Percentiles rank a stretch among this genome's conserved stretches.
phyloP scores from a whole-genome alignment of 2,329 filamentous ascomycete species.

The Epichloe bromicola region DNA sequence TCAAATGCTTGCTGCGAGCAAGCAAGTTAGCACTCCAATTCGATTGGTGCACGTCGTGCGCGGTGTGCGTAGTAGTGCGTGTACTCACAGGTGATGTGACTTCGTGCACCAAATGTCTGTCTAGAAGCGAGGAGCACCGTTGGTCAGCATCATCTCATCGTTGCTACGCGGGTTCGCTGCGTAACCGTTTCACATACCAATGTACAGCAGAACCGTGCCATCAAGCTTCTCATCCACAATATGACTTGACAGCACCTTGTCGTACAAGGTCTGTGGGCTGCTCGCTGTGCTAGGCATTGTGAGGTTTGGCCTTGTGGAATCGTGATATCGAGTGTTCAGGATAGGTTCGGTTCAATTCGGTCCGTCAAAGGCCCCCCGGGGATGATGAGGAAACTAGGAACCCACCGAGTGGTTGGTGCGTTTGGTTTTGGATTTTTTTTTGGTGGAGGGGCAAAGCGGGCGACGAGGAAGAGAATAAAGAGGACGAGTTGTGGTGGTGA shows the following conservation, averaged over 20 bases:
- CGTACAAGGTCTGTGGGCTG: constrained; percentile 77
- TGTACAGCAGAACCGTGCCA: constrained; percentile 85
- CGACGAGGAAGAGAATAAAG: no score
- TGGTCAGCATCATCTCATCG: background rate
- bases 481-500: no score
- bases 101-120: constrained; percentile 94
- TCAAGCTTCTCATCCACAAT: constrained; percentile 92
- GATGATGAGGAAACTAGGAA: background rate
- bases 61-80: background rate
- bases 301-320: constrained; percentile 10
- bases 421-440: no score
- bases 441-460: no score
- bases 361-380: no score
- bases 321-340: no score
- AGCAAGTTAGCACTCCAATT: background rate
- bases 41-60: background rate
- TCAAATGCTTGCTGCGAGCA: constrained; percentile 78
- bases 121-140: constrained; percentile 27
- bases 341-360: no score
- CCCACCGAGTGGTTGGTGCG: no score
- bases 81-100: constrained; percentile 79
- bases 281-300: constrained; percentile 60
- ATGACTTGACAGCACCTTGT: constrained; percentile 93
- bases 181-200: constrained; percentile 45
- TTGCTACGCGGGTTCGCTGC: background rate